Evolutionary conservation across 2,329 filamentous ascomycete species (phyloP), one percentile per base, ranked within the genome.

Genomic region (Trichoderma sp.): DNA sequence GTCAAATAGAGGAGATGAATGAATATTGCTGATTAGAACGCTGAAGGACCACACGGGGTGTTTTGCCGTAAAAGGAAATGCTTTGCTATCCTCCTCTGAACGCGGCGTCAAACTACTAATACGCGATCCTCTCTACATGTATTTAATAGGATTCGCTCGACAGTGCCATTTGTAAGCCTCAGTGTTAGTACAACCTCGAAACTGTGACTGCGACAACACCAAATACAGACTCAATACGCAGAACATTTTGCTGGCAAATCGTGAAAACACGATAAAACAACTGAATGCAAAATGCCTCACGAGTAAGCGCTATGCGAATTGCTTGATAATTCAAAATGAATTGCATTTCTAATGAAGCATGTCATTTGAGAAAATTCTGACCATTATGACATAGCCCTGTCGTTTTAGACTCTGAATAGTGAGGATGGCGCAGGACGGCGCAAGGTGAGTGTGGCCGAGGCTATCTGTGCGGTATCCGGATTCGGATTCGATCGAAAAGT

Each of bases 351-450:
- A 70, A 70, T 70, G 13, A 26, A 30, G 13, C 26, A 26, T 43
- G 34, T 47, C 23, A 20, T 28, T 47, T 57, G 59, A 17, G 26
- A 36, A 32, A 65, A 43, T 28, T 43, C 61, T 63, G 43, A 58
- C 8, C 59, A 64, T 57, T 65, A 70, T 70, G 68, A 70, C 68
- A 70, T 70, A 58, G 68, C 68, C 68, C 68, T 70, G 68, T 70
- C 59, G 47, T 55, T 70, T 70, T 70, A 70, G 59, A 58, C 59
- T 65, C 8, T 58, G 32, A 47, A 64, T 64, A 15, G 28, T 43
- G 59, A 12, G 15, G n/a, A 57, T 58, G 59, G 68, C 53, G 59
- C 34, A 26, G 63, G 11, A 36, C 32, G 47, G 30, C 20, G 30
- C 15, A 59, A 7, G 32, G 9, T 3, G 65, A 57, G n/a, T 28